Conservation (phyloP, 169 alveolate genomes). For the Plasmodium knowlesi region DNA sequence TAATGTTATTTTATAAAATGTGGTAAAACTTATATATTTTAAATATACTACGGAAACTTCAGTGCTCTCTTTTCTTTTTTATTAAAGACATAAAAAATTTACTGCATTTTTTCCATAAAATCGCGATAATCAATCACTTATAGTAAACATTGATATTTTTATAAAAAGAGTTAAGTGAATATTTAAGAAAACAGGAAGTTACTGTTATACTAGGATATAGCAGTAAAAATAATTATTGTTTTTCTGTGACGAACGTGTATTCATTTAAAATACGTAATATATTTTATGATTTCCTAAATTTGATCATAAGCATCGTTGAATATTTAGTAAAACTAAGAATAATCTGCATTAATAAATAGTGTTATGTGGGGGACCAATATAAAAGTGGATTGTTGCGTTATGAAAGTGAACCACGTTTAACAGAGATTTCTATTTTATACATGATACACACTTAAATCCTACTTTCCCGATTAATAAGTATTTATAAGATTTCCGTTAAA, state of each 20-base stretch:
- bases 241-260: neutral
- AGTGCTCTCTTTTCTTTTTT: neutral
- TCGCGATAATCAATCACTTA: neutral
- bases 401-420: neutral
- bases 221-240: neutral
- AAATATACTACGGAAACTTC: neutral
- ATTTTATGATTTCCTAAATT: neutral
- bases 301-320: neutral
- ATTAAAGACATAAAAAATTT: neutral
- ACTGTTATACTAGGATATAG: neutral
- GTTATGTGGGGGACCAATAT: neutral
- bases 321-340: neutral
- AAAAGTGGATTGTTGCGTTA: neutral
- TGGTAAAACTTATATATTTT: neutral
- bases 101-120: neutral
- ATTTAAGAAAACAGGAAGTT: neutral
- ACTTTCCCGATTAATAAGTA: neutral
- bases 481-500: neutral
- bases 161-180: neutral
- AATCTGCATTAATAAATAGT: neutral
- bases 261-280: neutral
- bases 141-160: neutral
- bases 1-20: neutral
- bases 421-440: neutral
- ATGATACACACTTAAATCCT: neutral